phyloP scores from a whole-genome alignment of 2,329 filamentous ascomycete genomes.

The Epichloe elymi region DNA sequence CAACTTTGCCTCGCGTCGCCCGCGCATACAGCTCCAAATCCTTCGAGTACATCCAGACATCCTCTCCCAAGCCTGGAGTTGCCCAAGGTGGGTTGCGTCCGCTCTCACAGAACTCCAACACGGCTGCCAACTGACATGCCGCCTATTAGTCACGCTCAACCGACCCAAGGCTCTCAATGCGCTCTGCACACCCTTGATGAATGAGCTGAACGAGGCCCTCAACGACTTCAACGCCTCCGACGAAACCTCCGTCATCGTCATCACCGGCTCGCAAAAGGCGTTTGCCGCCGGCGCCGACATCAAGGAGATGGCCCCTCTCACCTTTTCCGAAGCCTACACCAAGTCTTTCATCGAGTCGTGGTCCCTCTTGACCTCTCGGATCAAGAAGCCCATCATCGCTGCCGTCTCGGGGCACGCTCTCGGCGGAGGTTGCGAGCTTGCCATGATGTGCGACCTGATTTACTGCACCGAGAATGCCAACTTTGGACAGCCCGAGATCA shows the following conservation, averaged over 20 bases:
- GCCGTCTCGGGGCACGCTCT: conserved; percentile 92
- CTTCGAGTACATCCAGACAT: conserved; percentile 76
- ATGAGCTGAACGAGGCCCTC: conserved; percentile 74
- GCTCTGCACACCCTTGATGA: conserved; percentile 78
- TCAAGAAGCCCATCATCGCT: conserved; percentile 90
- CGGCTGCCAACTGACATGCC: conserved; percentile 4
- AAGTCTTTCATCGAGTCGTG: conserved; percentile 90
- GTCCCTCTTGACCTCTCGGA: conserved; percentile 68
- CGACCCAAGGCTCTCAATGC: conserved; percentile 94
- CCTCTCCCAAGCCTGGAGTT: conserved; percentile 76
- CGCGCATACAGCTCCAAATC: conserved; percentile 39
- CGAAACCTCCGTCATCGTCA: conserved; percentile 60
- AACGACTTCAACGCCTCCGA: conserved; percentile 55
- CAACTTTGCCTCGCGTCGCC: conserved; percentile 41
- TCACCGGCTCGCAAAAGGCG: conserved; percentile 76
- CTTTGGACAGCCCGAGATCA: conserved; percentile 96
- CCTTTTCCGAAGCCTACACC: conserved; percentile 77
- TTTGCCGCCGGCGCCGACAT: conserved; percentile 97
- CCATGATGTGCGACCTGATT: conserved; percentile 93
- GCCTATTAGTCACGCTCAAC: conserved; percentile 66
- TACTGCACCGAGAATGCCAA: conserved; percentile 79
- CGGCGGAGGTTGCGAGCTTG: conserved; percentile 89
- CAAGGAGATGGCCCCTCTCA: conserved; percentile 94
- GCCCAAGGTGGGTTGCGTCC: conserved; percentile 55
- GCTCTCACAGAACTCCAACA: not conserved